A percentile compares a stretch with the other conserved stretches of the same genome.
These are phyloP conservation scores for Gnaphalium uliginosum DNA, from an alignment of 129 eudicot genomes.

Conservation along the genomic window DNA sequence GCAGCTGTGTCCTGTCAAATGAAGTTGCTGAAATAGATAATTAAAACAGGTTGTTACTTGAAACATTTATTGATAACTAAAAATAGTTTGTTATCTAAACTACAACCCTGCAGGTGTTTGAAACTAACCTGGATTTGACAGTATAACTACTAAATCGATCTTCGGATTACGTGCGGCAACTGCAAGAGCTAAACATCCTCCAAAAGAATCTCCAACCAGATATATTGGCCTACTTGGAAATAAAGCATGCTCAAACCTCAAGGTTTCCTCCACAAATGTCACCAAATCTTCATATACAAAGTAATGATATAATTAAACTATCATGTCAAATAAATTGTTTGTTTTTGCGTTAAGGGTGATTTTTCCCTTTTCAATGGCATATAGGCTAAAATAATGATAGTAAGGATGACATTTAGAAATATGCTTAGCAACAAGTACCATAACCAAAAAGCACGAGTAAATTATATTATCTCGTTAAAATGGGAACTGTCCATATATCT, in stretches of 20 bases:
- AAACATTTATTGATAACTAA: not conserved
- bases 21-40: conserved; percentile 83
- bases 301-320: conserved; percentile 8
- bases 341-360: not conserved
- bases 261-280: conserved; percentile 59
- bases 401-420: not conserved
- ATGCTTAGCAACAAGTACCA: no score
- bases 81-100: not conserved
- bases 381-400: not conserved
- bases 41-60: conserved; percentile 31
- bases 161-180: conserved; percentile 83
- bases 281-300: conserved; percentile 53
- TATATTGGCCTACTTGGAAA: conserved; percentile 79
- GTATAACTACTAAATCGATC: conserved; percentile 65
- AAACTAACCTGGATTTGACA: conserved; percentile 81
- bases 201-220: conserved; percentile 86
- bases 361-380: not conserved
- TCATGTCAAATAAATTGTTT: not conserved
- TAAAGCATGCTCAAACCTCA: conserved; percentile 72
- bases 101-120: conserved; percentile 10
- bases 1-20: conserved; percentile 85
- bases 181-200: conserved; percentile 89
- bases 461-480: not conserved
- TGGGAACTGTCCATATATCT: not conserved
- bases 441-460: not conserved